These are phyloP conservation scores for Dactylella cylindrospora DNA, from an alignment of 2,329 filamentous ascomycete genomes.

Conservation along the genomic window DNA sequence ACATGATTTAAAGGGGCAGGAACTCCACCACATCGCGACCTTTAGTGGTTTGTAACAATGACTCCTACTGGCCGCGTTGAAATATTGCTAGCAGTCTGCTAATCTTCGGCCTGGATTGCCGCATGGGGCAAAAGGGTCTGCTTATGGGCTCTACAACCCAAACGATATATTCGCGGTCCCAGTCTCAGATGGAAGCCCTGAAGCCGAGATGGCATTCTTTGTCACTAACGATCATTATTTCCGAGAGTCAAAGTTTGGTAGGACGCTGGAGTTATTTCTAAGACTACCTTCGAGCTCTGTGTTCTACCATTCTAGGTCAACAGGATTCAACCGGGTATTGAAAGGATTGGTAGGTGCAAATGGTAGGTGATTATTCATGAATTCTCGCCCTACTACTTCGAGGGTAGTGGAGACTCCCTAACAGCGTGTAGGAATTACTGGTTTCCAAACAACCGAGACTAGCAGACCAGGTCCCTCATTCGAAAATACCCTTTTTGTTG, in stretches of 20 bases:
- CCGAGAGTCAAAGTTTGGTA: conserved; percentile 9
- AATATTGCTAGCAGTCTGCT: not conserved
- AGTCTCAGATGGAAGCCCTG: not conserved
- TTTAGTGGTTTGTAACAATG: conserved; percentile 8
- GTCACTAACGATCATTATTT: conserved; percentile 38
- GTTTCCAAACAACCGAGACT: conserved; percentile 4
- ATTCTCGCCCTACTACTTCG: not conserved
- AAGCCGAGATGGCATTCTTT: conserved; percentile 16
- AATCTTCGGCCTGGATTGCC: no score
- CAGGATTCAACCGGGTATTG: conserved; percentile 9
- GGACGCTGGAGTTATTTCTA: conserved; percentile 13
- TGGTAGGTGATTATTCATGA: conserved; percentile 8
- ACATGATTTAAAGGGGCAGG: not conserved
- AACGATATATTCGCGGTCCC: conserved; percentile 37
- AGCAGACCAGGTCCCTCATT: not conserved
- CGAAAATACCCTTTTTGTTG: conserved; percentile 12
- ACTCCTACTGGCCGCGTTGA: no score
- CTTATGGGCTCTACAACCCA: conserved; percentile 17
- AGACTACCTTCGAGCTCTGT: conserved; percentile 24
- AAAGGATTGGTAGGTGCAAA: conserved; percentile 17
- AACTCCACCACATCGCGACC: conserved; percentile 4
- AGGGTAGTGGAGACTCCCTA: not conserved
- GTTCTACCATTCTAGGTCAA: conserved; percentile 22
- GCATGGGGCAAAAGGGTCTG: conserved; percentile 12
- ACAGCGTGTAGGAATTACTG: conserved; percentile 14